These are phyloP conservation scores for Zygosaccharomyces pseudorouxii DNA, from an alignment of 805 yeast species.

Conservation along the genomic window DNA sequence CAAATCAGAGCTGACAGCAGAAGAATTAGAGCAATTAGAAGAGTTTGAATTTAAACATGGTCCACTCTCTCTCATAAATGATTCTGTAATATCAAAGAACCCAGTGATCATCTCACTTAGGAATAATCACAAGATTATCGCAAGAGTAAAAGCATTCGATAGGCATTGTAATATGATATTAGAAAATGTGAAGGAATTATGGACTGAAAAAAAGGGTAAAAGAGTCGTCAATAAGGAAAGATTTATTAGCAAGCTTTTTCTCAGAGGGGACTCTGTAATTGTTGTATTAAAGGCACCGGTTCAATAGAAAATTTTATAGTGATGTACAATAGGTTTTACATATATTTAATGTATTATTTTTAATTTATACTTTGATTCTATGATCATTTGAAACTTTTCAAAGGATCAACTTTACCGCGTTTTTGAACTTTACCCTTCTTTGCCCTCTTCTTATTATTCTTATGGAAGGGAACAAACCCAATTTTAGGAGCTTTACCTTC, in stretches of 20 bases:
- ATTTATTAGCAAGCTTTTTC: slow-evolving; percentile 81
- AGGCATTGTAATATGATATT: slow-evolving; percentile 92
- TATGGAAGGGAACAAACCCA: slow-evolving; percentile 70
- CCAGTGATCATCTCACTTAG: slow-evolving; percentile 85
- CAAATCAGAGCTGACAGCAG: slow-evolving; percentile 71
- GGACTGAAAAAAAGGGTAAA: slow-evolving; percentile 68
- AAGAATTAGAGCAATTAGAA: slow-evolving; percentile 75
- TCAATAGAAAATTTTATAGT: slow-evolving; percentile 13
- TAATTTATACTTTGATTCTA: background rate
- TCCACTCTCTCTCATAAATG: slow-evolving; percentile 83
- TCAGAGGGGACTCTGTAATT: slow-evolving; percentile 94
- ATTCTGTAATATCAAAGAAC: slow-evolving; percentile 67
- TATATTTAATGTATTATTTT: background rate
- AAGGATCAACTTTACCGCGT: slow-evolving; percentile 56
- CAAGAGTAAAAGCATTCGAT: slow-evolving; percentile 90
- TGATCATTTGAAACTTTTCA: slow-evolving; percentile 48
- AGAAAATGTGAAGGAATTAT: slow-evolving; percentile 83
- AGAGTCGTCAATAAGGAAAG: slow-evolving; percentile 59
- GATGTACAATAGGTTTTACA: background rate
- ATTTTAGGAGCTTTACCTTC: slow-evolving; percentile 46
- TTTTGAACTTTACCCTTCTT: slow-evolving; percentile 40
- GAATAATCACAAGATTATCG: slow-evolving; percentile 88
- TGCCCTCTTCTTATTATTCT: slow-evolving; percentile 37
- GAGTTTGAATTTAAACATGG: slow-evolving; percentile 88
- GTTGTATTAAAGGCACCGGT: slow-evolving; percentile 59